These are phyloP conservation scores for Arthroderma uncinatum DNA, from an alignment of 2,329 filamentous ascomycete species.

Conservation along the genomic window DNA sequence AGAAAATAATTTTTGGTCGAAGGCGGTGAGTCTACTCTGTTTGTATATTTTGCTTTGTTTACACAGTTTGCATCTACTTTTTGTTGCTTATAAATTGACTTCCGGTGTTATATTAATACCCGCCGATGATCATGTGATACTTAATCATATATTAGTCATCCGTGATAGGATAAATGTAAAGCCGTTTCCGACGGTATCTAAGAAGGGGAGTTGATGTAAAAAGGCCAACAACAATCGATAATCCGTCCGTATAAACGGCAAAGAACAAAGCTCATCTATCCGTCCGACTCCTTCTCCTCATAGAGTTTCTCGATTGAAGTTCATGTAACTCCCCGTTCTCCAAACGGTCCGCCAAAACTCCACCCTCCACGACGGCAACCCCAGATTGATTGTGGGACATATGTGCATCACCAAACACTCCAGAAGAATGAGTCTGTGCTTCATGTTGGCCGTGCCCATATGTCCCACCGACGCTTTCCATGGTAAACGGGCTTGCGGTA, in stretches of 20 bases:
- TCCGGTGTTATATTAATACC: background rate
- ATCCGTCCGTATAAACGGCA: background rate
- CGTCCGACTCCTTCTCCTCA: slow-evolving; percentile 24
- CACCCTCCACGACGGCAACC: slow-evolving; percentile 18
- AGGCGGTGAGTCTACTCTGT: background rate
- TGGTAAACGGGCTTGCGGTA: slow-evolving; percentile 62
- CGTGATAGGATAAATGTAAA: background rate
- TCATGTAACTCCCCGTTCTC: slow-evolving; percentile 35
- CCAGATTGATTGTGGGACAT: background rate
- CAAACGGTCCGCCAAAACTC: slow-evolving; percentile 28
- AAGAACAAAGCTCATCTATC: slow-evolving; percentile 10
- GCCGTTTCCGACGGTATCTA: no score
- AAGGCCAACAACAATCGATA: background rate
- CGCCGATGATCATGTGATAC: no score
- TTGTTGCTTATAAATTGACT: background rate
- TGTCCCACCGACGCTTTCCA: slow-evolving; percentile 61
- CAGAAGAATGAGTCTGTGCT: background rate
- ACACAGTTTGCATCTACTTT: background rate
- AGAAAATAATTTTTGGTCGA: background rate
- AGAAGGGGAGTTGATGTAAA: no score
- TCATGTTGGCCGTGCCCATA: slow-evolving; percentile 38
- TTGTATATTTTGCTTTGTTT: background rate
- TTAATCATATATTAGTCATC: background rate
- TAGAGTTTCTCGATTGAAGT: slow-evolving; percentile 20
- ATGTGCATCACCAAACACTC: background rate